Percentiles rank a stretch among this genome's conserved stretches.
These are phyloP conservation scores for Phyllostachys edulis DNA, from an alignment of 176 grass and related monocot species.

Conservation along the genomic window DNA sequence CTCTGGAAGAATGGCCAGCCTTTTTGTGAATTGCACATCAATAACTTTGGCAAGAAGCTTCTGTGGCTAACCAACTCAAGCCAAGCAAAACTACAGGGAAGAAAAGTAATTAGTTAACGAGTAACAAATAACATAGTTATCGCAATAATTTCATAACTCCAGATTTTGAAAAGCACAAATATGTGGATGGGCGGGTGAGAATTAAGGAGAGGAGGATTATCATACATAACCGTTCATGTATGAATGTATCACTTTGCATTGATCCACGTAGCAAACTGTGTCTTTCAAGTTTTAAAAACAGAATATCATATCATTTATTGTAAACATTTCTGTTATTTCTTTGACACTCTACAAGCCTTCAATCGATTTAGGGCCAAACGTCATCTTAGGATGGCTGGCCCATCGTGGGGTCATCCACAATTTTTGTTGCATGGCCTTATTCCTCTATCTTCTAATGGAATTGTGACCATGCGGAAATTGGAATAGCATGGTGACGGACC, in stretches of 20 bases:
- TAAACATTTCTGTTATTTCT: not conserved
- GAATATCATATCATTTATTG: not conserved
- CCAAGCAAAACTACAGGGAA: conserved; percentile 80
- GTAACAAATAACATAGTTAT: not conserved
- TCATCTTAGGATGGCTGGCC: conserved; percentile 1
- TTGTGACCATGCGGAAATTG: not conserved
- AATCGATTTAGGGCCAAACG: not conserved
- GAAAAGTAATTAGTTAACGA: conserved; percentile 14
- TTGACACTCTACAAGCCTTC: not conserved
- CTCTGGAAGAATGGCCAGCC: conserved; percentile 93
- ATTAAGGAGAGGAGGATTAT: not conserved
- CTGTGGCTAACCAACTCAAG: conserved; percentile 93
- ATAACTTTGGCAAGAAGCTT: conserved; percentile 88
- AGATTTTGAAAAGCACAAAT: not conserved
- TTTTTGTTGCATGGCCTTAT: not conserved
- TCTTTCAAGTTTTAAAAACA: not conserved
- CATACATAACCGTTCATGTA: not conserved
- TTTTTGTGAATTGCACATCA: conserved; percentile 78
- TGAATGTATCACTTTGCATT: not conserved
- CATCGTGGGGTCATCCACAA: not conserved
- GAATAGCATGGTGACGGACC: not conserved
- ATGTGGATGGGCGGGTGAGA: not conserved
- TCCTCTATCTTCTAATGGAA: not conserved
- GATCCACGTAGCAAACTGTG: not conserved
- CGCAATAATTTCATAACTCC: not conserved